These are phyloP conservation scores for Fennellomyces sp. DNA, from an alignment of 371 early-diverging fungal genomes.

Conservation along the genomic window DNA sequence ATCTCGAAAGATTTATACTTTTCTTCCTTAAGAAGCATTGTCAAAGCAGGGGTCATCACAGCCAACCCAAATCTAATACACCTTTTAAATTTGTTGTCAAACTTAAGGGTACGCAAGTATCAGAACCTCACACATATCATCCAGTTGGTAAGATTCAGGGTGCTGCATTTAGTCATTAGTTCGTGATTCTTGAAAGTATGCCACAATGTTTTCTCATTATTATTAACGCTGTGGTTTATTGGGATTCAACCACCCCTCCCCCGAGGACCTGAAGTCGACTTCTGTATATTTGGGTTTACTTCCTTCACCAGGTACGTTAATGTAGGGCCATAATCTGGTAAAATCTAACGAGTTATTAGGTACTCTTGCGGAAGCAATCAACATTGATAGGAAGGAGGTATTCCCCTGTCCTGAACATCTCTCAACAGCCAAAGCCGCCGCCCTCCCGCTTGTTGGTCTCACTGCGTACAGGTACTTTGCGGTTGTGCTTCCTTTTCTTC, in stretches of 20 bases:
- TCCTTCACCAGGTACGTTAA: constrained; percentile 48
- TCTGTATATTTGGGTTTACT: constrained; percentile 62
- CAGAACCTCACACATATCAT: constrained; percentile 26
- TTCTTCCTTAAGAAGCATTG: no score
- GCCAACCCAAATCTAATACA: no score
- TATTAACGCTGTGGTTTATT: constrained; percentile 61
- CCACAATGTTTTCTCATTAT: constrained; percentile 25
- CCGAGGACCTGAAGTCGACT: constrained; percentile 62
- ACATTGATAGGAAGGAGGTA: constrained; percentile 48
- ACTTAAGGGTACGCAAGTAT: constrained; percentile 11
- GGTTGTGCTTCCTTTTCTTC: constrained; percentile 11
- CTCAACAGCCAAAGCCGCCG: constrained; percentile 65
- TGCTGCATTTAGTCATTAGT: constrained; percentile 73
- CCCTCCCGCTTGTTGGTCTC: constrained; percentile 71
- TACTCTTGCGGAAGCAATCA: constrained; percentile 61
- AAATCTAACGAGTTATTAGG: no score
- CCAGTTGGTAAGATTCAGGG: constrained; percentile 61
- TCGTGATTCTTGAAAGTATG: no score
- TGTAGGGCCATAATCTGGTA: no score
- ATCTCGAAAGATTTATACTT: no score
- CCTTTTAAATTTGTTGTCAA: constrained; percentile 29
- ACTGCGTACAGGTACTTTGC: constrained; percentile 70
- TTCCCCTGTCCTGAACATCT: constrained; percentile 64
- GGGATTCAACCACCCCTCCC: constrained; percentile 64
- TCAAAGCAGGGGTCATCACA: no score